Conservation (phyloP, 371 early-diverging fungal species). For the Sporodiniella umbellata region DNA sequence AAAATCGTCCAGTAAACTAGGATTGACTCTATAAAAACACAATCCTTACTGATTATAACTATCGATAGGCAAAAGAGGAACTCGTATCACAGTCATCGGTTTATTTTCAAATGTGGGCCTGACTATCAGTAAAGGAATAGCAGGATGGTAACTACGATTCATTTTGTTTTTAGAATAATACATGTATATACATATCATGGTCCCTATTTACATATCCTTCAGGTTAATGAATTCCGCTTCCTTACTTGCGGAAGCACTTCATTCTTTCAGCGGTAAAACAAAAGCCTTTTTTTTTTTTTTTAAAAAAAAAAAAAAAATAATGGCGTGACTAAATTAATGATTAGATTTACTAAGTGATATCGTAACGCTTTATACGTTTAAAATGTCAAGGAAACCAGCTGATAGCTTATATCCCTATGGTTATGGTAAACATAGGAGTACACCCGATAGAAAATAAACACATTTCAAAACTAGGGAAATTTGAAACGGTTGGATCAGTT, state of each 20-base stretch:
- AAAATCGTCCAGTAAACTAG: slow-evolving; percentile 18
- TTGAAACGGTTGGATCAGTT: slow-evolving; percentile 68
- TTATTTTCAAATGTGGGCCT: slow-evolving; percentile 61
- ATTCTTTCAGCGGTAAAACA: slow-evolving; percentile 58
- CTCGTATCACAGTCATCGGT: slow-evolving; percentile 64
- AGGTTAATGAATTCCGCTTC: slow-evolving; percentile 71
- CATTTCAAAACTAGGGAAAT: slow-evolving; percentile 56
- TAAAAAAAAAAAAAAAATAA: no score
- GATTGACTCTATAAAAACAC: no score
- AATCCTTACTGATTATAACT: no score
- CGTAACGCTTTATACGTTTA: slow-evolving; percentile 68
- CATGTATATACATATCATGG: no score
- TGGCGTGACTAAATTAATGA: background rate
- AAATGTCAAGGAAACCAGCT: slow-evolving; percentile 59
- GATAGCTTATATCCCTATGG: slow-evolving; percentile 63
- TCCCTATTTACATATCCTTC: background rate
- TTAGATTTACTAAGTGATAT: slow-evolving; percentile 66
- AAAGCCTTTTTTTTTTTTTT: slow-evolving; percentile 1
- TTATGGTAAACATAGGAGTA: slow-evolving; percentile 38
- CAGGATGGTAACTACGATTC: slow-evolving; percentile 53
- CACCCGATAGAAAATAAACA: background rate
- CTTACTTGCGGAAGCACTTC: slow-evolving; percentile 65
- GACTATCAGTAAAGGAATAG: slow-evolving; percentile 63
- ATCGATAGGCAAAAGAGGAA: slow-evolving; percentile 48
- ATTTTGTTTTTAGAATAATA: no score